These are phyloP conservation scores for Penicillium steckii DNA, from an alignment of 495 filamentous ascomycete genomes.

Conservation along the genomic window DNA sequence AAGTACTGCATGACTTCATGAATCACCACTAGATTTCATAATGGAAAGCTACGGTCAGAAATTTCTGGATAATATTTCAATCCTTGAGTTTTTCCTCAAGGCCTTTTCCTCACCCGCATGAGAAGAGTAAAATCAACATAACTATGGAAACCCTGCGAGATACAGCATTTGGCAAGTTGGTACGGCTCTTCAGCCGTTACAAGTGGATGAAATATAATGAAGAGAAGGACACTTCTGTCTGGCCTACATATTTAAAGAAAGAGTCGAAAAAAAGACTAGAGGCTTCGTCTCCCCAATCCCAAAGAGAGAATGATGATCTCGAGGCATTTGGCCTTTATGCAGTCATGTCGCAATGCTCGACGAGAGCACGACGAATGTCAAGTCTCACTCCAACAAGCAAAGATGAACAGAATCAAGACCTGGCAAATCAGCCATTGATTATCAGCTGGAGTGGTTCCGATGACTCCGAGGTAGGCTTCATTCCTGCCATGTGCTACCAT, in stretches of 20 bases:
- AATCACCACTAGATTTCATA: background rate
- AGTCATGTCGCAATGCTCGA: constrained; percentile 21
- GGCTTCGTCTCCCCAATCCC: constrained; percentile 11
- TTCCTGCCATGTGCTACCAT: background rate
- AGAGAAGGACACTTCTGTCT: constrained; percentile 31
- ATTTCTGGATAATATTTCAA: background rate
- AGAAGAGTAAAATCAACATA: background rate
- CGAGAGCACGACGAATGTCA: constrained; percentile 11
- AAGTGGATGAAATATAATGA: constrained; percentile 33
- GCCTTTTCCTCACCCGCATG: background rate
- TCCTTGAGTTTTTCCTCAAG: too few species aligned
- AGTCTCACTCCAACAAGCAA: too few species aligned
- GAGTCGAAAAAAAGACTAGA: constrained; percentile 19
- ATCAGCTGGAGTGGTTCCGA: constrained; percentile 24
- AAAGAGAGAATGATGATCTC: constrained; percentile 21
- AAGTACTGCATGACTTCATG: background rate
- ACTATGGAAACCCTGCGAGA: constrained; percentile 26
- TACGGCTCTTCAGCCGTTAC: constrained; percentile 28
- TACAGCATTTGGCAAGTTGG: constrained; percentile 33
- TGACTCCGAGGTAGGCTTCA: constrained; percentile 28
- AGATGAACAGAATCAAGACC: constrained; percentile 2
- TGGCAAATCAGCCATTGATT: background rate
- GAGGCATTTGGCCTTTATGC: constrained; percentile 17
- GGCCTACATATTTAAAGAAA: constrained; percentile 34
- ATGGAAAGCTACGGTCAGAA: background rate